phyloP scores from a whole-genome alignment of 108 stramenopile genomes.

The Skeletonema menzelii region DNA sequence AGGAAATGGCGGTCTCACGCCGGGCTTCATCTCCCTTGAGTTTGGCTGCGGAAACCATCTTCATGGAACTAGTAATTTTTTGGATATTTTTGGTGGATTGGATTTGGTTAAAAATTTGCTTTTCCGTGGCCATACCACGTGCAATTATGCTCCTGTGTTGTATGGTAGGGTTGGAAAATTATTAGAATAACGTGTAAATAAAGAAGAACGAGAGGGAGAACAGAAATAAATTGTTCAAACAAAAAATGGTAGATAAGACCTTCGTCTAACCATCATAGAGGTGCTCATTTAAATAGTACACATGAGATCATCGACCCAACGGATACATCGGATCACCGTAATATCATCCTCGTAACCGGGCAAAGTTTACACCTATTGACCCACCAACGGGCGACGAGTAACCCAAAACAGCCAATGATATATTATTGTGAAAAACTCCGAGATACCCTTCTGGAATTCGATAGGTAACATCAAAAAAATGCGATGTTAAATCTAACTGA shows the following conservation, averaged over 20 bases:
- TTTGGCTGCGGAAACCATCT: conserved; percentile 99
- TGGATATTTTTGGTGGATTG: conserved; percentile 97
- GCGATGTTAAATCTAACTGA: conserved; percentile 8
- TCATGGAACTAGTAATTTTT: conserved; percentile 99
- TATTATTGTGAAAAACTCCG: not conserved
- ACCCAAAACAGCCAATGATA: conserved; percentile 3
- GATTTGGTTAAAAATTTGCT: conserved; percentile 95
- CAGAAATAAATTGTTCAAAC: not conserved
- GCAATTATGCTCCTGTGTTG: conserved; percentile 36
- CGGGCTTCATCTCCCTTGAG: conserved; percentile 97
- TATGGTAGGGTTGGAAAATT: not conserved
- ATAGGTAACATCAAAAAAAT: no score
- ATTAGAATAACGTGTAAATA: not conserved
- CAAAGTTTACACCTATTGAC: no score
- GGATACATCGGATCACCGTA: not conserved
- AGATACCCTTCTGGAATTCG: no score
- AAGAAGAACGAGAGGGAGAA: not conserved
- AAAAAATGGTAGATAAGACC: not conserved
- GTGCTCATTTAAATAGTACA: not conserved
- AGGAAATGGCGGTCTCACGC: conserved; percentile 65
- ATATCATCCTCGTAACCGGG: no score
- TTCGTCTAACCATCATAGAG: not conserved
- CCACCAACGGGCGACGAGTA: not conserved
- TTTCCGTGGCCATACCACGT: conserved; percentile 92
- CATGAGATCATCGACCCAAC: not conserved